Evolutionary conservation across 1,284 basidiomycete genomes (phyloP), one percentile per base, ranked within the genome.

Genomic region (Puccinia novopanici): DNA sequence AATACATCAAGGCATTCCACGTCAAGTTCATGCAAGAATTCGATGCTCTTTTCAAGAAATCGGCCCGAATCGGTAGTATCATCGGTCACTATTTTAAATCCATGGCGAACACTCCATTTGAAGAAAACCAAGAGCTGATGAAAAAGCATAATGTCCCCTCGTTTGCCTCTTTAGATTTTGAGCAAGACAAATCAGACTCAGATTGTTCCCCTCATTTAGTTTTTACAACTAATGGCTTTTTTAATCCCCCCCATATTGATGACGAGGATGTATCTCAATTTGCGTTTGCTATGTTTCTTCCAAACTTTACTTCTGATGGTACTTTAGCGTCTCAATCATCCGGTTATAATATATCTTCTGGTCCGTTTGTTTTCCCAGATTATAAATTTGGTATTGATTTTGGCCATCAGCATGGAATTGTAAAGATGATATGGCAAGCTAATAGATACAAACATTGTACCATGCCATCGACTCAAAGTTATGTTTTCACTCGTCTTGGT

Each of bases 391-490:
- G 61, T 40, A 65, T 65, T 10, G n/a, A 65, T 19, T 65, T 65
- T 65, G 61, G 40, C 15, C 61, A 65, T 65, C 61, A 65, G 40
- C 30, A 65, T 40, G 40, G 40, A 10, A 65, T 65, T 40, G 61
- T 65, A 2, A 65, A 65, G 34, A 65, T 65, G 61, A 42, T 42
- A 8, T 65, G 34, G 61, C 61, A 37, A 40, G 61, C 61, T 10
- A 65, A 65, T 65, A 65, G 19, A 40, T 65, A 65, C 34, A 65
- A 65, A 65, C 55, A 57, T 57, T 24, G 55, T 24, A 65, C 61
- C 40, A 65, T 65, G 61, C 61, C 61, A 5, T 65, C 34, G 2
- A 65, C 61, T 40, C 12, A 22, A 17, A 65, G 30, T 42, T 17
- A 9, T 19, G 3, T 22, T 65, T 65, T 65, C 12, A 61, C 57